A percentile compares a stretch with the other conserved stretches of the same genome.
These are phyloP conservation scores for Diaporthe capsici DNA, from an alignment of 2,329 filamentous ascomycete species.

Conservation along the genomic window DNA sequence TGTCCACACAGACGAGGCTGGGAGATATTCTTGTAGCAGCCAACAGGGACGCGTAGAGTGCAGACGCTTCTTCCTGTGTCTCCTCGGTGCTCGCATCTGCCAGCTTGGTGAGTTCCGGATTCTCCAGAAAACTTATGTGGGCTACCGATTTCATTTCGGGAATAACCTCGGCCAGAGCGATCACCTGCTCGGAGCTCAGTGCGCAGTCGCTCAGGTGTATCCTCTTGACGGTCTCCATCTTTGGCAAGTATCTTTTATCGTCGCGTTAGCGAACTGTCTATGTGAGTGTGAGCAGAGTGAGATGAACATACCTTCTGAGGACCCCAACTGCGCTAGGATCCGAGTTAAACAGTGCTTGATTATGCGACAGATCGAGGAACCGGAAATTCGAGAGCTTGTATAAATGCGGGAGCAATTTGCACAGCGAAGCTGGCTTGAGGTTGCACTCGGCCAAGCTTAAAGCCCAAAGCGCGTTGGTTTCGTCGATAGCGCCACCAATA, in stretches of 20 bases:
- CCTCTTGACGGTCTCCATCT: slow-evolving; percentile 82
- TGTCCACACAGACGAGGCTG: slow-evolving; percentile 89
- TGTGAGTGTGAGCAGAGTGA: neutral
- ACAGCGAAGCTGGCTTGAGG: slow-evolving; percentile 79
- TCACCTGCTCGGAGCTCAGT: slow-evolving; percentile 88
- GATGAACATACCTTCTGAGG: slow-evolving; percentile 76
- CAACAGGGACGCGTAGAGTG: slow-evolving; percentile 91
- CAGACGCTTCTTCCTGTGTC: slow-evolving; percentile 92
- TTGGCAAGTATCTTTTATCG: slow-evolving; percentile 77
- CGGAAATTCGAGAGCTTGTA: slow-evolving; percentile 79
- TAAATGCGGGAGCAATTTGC: slow-evolving; percentile 81
- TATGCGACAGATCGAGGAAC: slow-evolving; percentile 94
- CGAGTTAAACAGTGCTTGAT: slow-evolving; percentile 81
- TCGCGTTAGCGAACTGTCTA: neutral
- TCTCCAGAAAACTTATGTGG: slow-evolving; percentile 89
- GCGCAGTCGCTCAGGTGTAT: slow-evolving; percentile 89
- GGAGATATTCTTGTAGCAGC: slow-evolving; percentile 87
- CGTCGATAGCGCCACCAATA: slow-evolving; percentile 66
- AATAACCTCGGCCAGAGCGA: slow-evolving; percentile 89
- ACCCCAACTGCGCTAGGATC: slow-evolving; percentile 81
- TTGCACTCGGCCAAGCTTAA: slow-evolving; percentile 90
- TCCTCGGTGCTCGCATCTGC: slow-evolving; percentile 83
- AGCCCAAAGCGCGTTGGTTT: slow-evolving; percentile 77
- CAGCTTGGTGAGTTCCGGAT: slow-evolving; percentile 78
- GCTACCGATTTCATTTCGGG: slow-evolving; percentile 86